Conservation (phyloP, 1,284 basidiomycete genomes). For the Malassezia dermatis region DNA sequence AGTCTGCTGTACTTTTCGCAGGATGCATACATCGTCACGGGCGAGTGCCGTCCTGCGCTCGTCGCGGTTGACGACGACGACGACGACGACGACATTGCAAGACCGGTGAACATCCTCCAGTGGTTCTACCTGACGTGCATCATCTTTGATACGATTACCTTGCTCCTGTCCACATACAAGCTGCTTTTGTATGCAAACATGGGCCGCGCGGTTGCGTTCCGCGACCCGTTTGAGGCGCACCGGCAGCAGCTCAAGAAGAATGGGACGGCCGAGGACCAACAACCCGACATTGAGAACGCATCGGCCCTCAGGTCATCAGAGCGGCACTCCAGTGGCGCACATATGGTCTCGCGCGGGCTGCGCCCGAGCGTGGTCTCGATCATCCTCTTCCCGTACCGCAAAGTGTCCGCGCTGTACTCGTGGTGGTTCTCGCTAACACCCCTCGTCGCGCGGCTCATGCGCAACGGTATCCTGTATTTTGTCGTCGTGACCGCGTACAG, state of each 20-base stretch:
- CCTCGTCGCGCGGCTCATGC: conserved; percentile 22
- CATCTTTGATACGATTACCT: conserved; percentile 22
- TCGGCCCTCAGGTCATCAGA: not conserved
- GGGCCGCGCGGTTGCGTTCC: conserved; percentile 9
- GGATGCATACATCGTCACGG: conserved; percentile 15
- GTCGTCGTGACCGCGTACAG: conserved; percentile 27
- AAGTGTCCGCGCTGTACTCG: not conserved
- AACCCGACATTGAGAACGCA: not conserved
- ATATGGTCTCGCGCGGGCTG: not conserved
- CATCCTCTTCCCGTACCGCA: conserved; percentile 3
- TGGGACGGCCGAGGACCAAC: not conserved
- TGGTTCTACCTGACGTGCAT: conserved; percentile 32
- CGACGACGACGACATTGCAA: not conserved
- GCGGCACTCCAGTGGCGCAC: not conserved
- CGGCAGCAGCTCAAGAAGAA: conserved; percentile 1
- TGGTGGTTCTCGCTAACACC: conserved; percentile 22
- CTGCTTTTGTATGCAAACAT: conserved; percentile 16
- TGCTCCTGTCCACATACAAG: conserved; percentile 24
- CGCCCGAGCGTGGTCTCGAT: not conserved
- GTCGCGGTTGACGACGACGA: not conserved
- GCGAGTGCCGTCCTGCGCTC: conserved; percentile 18
- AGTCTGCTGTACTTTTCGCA: conserved; percentile 23
- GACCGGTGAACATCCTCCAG: conserved; percentile 18
- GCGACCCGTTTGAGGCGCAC: conserved; percentile 11
- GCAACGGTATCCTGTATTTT: conserved; percentile 29